Percentiles rank a stretch among this genome's conserved stretches.
Conservation (phyloP, 2,329 filamentous ascomycete species). For the Clonostachys solani region DNA sequence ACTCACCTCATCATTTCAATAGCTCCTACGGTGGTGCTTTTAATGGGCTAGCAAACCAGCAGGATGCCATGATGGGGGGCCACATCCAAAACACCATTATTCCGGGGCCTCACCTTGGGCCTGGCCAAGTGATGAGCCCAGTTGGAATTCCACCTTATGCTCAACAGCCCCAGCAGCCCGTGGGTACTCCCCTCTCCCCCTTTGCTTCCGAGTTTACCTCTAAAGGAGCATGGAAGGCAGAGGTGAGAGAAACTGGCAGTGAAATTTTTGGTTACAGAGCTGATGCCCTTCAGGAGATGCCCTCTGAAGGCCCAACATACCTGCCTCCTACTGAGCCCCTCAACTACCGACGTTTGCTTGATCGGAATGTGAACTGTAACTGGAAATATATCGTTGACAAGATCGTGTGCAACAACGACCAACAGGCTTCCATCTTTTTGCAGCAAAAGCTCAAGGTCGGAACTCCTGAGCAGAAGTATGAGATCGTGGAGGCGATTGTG, state of each 20-base stretch:
- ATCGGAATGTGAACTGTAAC: slow-evolving; percentile 95
- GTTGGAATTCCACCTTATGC: slow-evolving; percentile 39
- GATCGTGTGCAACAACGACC: slow-evolving; percentile 98
- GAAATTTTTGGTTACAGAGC: neutral
- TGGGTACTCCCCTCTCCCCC: slow-evolving; percentile 65
- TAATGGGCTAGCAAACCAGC: slow-evolving; percentile 23
- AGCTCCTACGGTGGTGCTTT: slow-evolving; percentile 26
- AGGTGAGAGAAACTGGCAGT: slow-evolving; percentile 31
- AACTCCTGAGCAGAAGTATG: slow-evolving; percentile 91
- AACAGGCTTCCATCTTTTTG: slow-evolving; percentile 97
- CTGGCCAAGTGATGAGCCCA: slow-evolving; percentile 21
- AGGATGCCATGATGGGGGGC: slow-evolving; percentile 25
- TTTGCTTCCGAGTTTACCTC: slow-evolving; percentile 72
- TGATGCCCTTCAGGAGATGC: slow-evolving; percentile 31
- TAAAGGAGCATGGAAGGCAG: slow-evolving; percentile 47
- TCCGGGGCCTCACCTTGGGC: too few relatives aligned
- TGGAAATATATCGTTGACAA: slow-evolving; percentile 99
- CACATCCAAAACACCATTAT: slow-evolving; percentile 14
- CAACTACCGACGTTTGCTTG: slow-evolving; percentile 92
- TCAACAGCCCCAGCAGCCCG: slow-evolving; percentile 44
- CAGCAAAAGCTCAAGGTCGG: slow-evolving; percentile 99
- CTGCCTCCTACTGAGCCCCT: slow-evolving; percentile 84
- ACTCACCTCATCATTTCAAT: slow-evolving; percentile 22
- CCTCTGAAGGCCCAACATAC: slow-evolving; percentile 67
- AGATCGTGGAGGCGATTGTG: slow-evolving; percentile 95